Percentiles rank a stretch among this genome's conserved stretches.
These are phyloP conservation scores for Abelmoschus esculentus DNA, from an alignment of 345 rosid species.

Conservation along the genomic window DNA sequence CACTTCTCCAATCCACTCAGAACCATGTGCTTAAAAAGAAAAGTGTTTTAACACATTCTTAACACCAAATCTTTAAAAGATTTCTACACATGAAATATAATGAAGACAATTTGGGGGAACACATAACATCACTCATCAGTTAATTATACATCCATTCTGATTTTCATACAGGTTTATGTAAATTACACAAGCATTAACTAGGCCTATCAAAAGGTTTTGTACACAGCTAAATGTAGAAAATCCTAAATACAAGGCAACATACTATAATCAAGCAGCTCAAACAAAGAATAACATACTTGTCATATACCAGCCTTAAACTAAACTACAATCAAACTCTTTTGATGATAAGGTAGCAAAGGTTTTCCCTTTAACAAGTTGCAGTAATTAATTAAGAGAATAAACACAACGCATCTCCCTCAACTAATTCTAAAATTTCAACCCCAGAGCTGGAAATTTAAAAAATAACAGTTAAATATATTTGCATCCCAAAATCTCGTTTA, in stretches of 20 bases:
- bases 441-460: background rate
- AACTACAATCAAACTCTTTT: background rate
- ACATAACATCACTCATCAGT: background rate
- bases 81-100: background rate
- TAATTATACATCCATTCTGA: background rate
- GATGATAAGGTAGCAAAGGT: background rate
- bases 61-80: background rate
- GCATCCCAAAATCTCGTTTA: background rate
- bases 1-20: conserved; percentile 15
- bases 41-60: background rate
- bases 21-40: background rate
- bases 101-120: background rate
- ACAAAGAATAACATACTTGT: background rate
- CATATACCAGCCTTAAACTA: background rate
- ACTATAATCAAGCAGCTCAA: background rate
- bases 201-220: no score
- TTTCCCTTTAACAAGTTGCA: background rate
- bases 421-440: background rate
- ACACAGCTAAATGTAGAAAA: background rate
- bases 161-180: background rate
- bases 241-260: background rate
- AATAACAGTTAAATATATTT: background rate
- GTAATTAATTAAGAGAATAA: background rate
- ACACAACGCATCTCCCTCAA: background rate
- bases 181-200: no score